Evolutionary conservation across 768 basidiomycete genomes (phyloP).

Genomic region (Austroboletus eburneus): DNA sequence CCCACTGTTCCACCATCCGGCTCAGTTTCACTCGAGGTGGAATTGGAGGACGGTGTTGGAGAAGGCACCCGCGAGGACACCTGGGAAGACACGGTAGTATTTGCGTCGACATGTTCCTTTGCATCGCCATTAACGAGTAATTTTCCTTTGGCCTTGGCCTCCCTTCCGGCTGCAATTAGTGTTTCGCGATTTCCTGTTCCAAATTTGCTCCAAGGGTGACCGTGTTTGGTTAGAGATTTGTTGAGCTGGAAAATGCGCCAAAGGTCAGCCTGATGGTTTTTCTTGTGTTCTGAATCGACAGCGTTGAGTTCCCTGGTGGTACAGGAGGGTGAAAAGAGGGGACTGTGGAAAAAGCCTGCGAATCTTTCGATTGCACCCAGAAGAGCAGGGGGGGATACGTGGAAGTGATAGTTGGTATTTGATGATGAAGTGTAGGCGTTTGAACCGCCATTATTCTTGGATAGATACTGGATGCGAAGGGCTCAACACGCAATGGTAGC

Average conservation of each 20-base stretch:
- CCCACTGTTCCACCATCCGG: conserved; percentile 76
- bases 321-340: conserved; percentile 81
- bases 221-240: conserved; percentile 75
- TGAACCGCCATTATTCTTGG: conserved; percentile 80
- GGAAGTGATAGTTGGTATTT: conserved; percentile 89
- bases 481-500: background rate
- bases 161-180: conserved; percentile 57
- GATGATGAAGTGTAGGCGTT: conserved; percentile 93
- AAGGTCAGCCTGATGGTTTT: conserved; percentile 85
- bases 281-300: conserved; percentile 95
- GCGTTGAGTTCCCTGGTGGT: conserved; percentile 90
- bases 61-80: conserved; percentile 54
- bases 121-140: conserved; percentile 27
- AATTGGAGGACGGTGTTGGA: conserved; percentile 54
- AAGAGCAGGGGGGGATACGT: conserved; percentile 59
- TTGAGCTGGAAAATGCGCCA: conserved; percentile 96
- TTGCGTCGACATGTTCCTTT: conserved; percentile 18
- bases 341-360: conserved; percentile 88
- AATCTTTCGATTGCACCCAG: conserved; percentile 72
- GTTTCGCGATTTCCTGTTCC: conserved; percentile 83
- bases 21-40: conserved; percentile 53
- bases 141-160: conserved; percentile 48
- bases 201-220: conserved; percentile 89
- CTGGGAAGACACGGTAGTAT: conserved; percentile 38
- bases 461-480: conserved; percentile 48